These are phyloP conservation scores for Coemansia erecta DNA, from an alignment of 192 early-diverging fungal genomes.

Conservation along the genomic window DNA sequence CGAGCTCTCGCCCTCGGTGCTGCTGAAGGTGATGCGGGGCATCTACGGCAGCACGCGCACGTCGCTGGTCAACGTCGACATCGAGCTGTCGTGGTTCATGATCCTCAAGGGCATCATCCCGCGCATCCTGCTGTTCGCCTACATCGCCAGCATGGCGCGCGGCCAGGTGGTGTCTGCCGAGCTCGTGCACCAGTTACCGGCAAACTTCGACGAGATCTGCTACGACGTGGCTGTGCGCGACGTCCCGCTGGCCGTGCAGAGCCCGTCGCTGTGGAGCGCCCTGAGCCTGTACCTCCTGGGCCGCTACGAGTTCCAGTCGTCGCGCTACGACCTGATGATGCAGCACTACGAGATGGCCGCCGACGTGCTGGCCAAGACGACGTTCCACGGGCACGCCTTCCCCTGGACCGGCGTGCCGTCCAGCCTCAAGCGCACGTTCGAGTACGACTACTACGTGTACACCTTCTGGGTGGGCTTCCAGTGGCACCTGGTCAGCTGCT, in stretches of 20 bases:
- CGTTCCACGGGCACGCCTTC: constrained; percentile 37
- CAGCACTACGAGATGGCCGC: constrained; percentile 49
- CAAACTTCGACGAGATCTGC: constrained; percentile 49
- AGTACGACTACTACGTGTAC: constrained; percentile 52
- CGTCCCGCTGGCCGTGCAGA: constrained; percentile 21
- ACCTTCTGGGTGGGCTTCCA: constrained; percentile 52
- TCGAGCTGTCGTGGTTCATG: constrained; percentile 51
- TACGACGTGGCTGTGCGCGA: constrained; percentile 42
- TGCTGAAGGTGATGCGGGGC: constrained; percentile 45
- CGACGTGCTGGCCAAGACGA: constrained; percentile 35
- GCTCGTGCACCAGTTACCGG: constrained; percentile 37
- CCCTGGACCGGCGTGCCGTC: constrained; percentile 38
- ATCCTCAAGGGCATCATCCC: constrained; percentile 50
- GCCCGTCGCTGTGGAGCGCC: constrained; percentile 44
- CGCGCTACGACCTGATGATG: constrained; percentile 48
- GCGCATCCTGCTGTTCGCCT: constrained; percentile 38
- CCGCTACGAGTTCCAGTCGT: constrained; percentile 51
- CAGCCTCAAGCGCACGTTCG: constrained; percentile 34
- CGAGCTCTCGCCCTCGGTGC: constrained; percentile 32
- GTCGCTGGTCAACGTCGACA: constrained; percentile 45
- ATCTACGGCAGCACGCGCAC: constrained; percentile 46
- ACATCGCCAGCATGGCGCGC: constrained; percentile 48
- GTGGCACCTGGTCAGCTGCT: constrained; percentile 48
- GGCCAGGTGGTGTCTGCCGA: constrained; percentile 35
- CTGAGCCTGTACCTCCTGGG: constrained; percentile 42